Conservation (phyloP, 2,329 filamentous ascomycete genomes). For the Trichoderma sp. region DNA sequence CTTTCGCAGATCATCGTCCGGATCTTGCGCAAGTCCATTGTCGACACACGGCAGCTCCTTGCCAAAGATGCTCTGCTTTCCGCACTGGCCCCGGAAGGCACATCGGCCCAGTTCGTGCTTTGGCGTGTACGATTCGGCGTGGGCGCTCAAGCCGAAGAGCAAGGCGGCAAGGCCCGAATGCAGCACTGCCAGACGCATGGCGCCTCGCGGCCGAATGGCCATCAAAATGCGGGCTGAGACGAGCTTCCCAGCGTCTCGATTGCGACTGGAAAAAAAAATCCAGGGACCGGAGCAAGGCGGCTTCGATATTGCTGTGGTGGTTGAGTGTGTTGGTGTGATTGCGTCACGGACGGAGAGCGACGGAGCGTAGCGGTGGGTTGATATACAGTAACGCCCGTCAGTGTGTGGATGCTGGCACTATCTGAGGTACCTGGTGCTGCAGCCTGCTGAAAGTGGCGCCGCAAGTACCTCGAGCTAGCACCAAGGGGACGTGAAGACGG, state of each 20-base stretch:
- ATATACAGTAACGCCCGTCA: background rate
- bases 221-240: background rate
- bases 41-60: constrained; percentile 88
- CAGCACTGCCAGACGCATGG: constrained; percentile 22
- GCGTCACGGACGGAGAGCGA: constrained; percentile 13
- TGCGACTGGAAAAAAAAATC: background rate
- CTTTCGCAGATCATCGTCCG: constrained; percentile 66
- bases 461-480: background rate
- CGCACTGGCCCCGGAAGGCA: constrained; percentile 87
- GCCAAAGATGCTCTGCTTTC: constrained; percentile 85
- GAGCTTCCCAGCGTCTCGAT: background rate
- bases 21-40: constrained; percentile 76
- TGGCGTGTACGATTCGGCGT: constrained; percentile 41
- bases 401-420: too few species aligned
- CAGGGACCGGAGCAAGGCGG: background rate
- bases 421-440: background rate
- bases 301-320: background rate
- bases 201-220: constrained; percentile 7
- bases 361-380: background rate
- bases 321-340: constrained; percentile 3
- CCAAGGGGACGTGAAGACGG: background rate
- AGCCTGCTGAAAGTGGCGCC: background rate
- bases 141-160: constrained; percentile 29
- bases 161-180: constrained; percentile 33
- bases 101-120: constrained; percentile 86